Evolutionary conservation across 257 asterid species (phyloP).

Genomic region (Solanum chilense): DNA sequence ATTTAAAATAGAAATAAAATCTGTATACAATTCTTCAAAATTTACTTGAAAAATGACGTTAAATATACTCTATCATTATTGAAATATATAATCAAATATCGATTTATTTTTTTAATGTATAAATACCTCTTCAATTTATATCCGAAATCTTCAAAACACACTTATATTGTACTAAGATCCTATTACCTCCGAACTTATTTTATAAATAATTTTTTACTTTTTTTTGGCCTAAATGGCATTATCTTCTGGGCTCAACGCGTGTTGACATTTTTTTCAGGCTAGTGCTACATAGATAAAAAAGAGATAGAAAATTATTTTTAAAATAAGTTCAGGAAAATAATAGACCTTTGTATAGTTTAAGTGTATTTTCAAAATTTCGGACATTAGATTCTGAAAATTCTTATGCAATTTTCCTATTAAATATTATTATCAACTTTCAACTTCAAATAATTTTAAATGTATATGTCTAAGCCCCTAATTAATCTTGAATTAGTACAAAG

Average conservation of each 20-base stretch:
- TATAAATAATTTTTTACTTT: too few species aligned
- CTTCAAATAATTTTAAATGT: background rate
- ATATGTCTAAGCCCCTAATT: background rate
- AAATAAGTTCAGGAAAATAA: fast-evolving
- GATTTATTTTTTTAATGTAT: background rate
- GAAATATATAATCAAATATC: background rate
- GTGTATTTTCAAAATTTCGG: too few species aligned
- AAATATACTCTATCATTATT: background rate
- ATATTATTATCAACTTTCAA: background rate
- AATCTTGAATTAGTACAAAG: background rate
- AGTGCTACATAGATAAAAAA: too few species aligned
- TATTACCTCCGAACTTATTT: too few species aligned
- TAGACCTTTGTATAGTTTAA: too few species aligned
- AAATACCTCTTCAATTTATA: too few species aligned
- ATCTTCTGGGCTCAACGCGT: too few species aligned
- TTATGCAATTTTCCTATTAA: too few species aligned
- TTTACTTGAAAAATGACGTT: fast-evolving
- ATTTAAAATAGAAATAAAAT: background rate
- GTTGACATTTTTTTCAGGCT: fast-evolving
- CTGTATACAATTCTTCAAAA: fast-evolving
- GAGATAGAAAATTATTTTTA: too few species aligned
- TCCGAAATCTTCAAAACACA: fast-evolving
- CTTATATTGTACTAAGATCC: too few species aligned
- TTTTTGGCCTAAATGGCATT: too few species aligned
- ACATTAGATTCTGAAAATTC: too few species aligned